These are phyloP conservation scores for Spizellomyces sp. DNA, from an alignment of 192 early-diverging fungal genomes.

Conservation along the genomic window DNA sequence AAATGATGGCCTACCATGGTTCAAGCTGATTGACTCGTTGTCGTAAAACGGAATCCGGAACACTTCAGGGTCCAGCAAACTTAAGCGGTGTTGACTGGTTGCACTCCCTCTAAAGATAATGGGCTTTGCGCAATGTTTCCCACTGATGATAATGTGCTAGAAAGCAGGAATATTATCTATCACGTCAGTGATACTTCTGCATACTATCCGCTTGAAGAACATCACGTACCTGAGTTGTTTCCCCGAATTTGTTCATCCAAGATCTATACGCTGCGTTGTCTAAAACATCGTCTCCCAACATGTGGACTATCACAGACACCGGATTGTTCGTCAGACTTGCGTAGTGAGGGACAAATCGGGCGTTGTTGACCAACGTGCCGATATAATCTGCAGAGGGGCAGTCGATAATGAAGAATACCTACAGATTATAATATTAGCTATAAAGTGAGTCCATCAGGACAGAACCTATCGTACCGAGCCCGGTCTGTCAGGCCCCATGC, in stretches of 20 bases:
- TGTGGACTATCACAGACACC: constrained; percentile 71
- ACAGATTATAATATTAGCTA: neutral
- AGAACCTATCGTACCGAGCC: constrained; percentile 50
- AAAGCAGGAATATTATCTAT: neutral
- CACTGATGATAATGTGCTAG: constrained; percentile 74
- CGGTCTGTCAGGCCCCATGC: constrained; percentile 57
- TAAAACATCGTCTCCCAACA: constrained; percentile 63
- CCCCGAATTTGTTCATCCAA: constrained; percentile 79
- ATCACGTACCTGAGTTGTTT: constrained; percentile 54
- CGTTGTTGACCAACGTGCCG: neutral
- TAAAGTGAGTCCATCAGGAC: neutral
- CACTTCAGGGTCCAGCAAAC: constrained; percentile 60
- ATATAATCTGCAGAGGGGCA: constrained; percentile 40
- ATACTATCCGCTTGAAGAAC: neutral
- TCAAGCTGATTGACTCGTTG: constrained; percentile 32
- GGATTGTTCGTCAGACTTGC: neutral
- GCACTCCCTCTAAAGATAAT: constrained; percentile 70
- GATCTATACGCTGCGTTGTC: constrained; percentile 61
- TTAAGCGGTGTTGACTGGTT: constrained; percentile 64
- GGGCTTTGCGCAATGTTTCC: constrained; percentile 63
- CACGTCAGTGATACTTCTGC: neutral
- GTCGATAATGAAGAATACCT: constrained; percentile 45
- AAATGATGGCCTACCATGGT: too few relatives aligned
- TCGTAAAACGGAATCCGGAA: constrained; percentile 75
- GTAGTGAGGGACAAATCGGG: neutral